Base-by-base conservation (phyloP, 2,329 filamentous ascomycete species). In the Sclerotinia subarctica region DNA sequence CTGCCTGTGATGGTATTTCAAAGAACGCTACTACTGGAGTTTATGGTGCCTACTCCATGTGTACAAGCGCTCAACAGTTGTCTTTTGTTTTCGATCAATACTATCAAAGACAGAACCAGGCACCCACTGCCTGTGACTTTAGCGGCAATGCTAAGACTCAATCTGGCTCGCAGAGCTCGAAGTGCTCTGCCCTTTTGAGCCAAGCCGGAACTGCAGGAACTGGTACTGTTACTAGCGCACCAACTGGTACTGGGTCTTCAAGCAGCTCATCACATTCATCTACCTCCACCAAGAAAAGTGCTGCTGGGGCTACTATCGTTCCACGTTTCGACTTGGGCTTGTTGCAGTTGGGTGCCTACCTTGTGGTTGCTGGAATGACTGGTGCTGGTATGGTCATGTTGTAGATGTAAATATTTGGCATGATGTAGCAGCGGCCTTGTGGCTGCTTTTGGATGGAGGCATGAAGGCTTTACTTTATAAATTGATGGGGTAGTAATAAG, bases 1-100 rank as follows among this genome's bases (percentile, higher is more conserved):
- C 78, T 47, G 83, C 85, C 73, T 95, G 92, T 80, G 80, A 79
- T 32, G 91, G 89, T 66, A 93, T 95, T 80, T 81, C 80, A 71
- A 84, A 83, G 74, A 90, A 94, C 79, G 85, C 85, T 64, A 86
- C 84, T 69, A 85, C 82, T 26, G 92, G 90, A 75, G 81, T 84
- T 70, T 95, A 91, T 79, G 92, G 92, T 73, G 86, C 90, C 59
- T 93, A 91, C 83, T 86, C 87, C 79, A 92, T 93, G 88, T 96
- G 92, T 83, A 82, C 83, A 73, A 76, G 86, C 74, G 83, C 84
- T 73, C 84, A 92, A 80, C 86, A 93, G 84, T 86, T 96, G 52
- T 86, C 86, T 68, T 93, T 86, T 78, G 90, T 88, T 60, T 85
- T 94, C 73, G 87, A 94, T 81, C 80, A 86, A 74, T 94, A 94